Evolutionary conservation across 176 grass and related monocot genomes (phyloP).

Genomic region (Aegilops bicornis): DNA sequence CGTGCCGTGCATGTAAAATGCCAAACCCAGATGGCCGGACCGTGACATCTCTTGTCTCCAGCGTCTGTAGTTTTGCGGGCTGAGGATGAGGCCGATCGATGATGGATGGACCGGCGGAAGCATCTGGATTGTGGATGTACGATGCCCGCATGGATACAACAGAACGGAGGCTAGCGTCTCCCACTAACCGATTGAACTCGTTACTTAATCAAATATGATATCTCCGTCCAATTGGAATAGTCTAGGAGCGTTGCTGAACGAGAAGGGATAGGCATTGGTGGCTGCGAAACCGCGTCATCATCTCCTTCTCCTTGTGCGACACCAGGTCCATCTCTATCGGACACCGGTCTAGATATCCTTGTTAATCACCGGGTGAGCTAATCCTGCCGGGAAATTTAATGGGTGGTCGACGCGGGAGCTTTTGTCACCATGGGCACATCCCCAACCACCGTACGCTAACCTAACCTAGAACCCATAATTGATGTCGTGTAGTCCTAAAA

Average conservation of each 20-base stretch:
- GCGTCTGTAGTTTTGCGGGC: background rate
- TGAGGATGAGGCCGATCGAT: background rate
- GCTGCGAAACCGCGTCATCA: slow-evolving; percentile 4
- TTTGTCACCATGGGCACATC: background rate
- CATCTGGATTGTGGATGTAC: slow-evolving; percentile 9
- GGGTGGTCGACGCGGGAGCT: slow-evolving; percentile 7
- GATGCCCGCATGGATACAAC: background rate
- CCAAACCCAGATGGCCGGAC: background rate
- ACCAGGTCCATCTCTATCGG: background rate
- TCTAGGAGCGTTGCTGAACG: background rate
- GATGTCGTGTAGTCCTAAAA: background rate
- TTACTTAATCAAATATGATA: slow-evolving; percentile 22
- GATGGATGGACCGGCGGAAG: background rate
- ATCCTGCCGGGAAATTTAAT: slow-evolving; percentile 10
- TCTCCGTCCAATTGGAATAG: slow-evolving; percentile 3
- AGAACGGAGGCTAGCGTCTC: background rate
- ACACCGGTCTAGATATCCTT: slow-evolving; percentile 30
- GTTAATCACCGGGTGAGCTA: slow-evolving; percentile 38
- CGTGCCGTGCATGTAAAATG: slow-evolving; percentile 17
- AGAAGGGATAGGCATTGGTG: background rate
- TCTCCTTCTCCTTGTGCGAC: background rate
- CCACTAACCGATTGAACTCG: slow-evolving; percentile 16
- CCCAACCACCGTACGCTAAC: background rate
- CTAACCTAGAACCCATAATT: background rate
- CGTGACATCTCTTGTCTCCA: background rate